Base-by-base conservation (phyloP, 1,139 yeast species). In the Hansenula lynferdii region DNA sequence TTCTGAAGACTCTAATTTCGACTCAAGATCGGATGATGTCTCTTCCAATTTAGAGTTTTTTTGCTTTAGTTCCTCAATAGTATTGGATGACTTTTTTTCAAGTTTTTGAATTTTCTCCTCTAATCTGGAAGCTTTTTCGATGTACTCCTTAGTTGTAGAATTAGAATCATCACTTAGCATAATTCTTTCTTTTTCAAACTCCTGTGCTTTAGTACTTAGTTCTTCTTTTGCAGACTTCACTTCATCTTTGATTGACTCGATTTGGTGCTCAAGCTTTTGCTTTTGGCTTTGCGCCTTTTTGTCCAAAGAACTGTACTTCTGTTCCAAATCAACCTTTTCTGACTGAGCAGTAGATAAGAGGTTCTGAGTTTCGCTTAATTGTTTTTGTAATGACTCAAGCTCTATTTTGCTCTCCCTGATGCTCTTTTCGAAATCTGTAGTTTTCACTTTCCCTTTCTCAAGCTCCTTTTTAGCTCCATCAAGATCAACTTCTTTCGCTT, bases 141-240 rank as follows among this genome's bases (percentile, higher is more conserved):
- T 62, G 45, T 73, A 75, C 41, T 72, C 75, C 48, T 69, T 61
- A 6, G 71, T 62, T 0, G 70, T 61, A 2, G 74, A 61, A 38
- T 73, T 77, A 1, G 83, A 75, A 39, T 62, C 72, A 44, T 72
- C 70, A 43, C 66, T 69, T 17, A 72, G 51, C 53, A 71, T 58
- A 10, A 60, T 64, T 37, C 80, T 58, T 49, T 77, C 82, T 30
- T 61, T 65, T 41, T 75, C 80, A 39, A 77, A 67, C 34, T 70
- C 80, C 36, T 60, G 49, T 0, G 52, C 51, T 43, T 69, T 75
- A 14, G 43, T 36, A 19, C 25, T 39, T n/a, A 42, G 23, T 8
- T 38, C 39, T 17, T 34, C 35, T 10, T 27, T 16, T 1, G 23
- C 8, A 1, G 35, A 2, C 8, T 35, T 42, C 1, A 40, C 7